These are phyloP conservation scores for Adansonia grandidieri DNA, from an alignment of 441 rosid species.

Conservation along the genomic window DNA sequence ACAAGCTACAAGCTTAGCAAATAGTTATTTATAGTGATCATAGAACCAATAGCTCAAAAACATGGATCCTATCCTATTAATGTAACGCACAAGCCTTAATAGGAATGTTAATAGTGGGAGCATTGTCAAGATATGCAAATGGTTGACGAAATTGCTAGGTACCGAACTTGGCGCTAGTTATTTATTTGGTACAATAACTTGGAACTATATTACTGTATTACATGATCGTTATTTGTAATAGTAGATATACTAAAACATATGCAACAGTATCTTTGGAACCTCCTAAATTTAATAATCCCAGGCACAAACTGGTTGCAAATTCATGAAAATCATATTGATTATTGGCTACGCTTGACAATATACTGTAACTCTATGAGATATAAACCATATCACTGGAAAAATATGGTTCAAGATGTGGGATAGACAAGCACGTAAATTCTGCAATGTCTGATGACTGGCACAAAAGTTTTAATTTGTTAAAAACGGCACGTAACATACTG, in stretches of 20 bases:
- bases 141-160: neutral
- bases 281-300: neutral
- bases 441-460: neutral
- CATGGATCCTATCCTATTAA: constrained; percentile 1
- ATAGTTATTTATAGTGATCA: neutral
- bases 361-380: neutral
- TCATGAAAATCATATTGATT: neutral
- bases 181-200: neutral
- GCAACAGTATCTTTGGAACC: neutral
- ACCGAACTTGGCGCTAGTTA: neutral
- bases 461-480: neutral
- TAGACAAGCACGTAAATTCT: neutral
- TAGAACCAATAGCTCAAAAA: neutral
- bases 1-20: neutral
- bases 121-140: constrained; percentile 3
- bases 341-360: neutral
- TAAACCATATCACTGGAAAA: neutral
- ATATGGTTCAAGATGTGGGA: neutral
- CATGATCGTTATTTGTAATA: neutral
- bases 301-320: neutral
- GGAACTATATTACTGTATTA: neutral
- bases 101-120: neutral
- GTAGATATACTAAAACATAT: constrained; percentile 13
- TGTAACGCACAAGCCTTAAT: neutral
- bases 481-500: neutral